Conservation (phyloP, 1,139 yeast genomes). For the Candida neerlandica region DNA sequence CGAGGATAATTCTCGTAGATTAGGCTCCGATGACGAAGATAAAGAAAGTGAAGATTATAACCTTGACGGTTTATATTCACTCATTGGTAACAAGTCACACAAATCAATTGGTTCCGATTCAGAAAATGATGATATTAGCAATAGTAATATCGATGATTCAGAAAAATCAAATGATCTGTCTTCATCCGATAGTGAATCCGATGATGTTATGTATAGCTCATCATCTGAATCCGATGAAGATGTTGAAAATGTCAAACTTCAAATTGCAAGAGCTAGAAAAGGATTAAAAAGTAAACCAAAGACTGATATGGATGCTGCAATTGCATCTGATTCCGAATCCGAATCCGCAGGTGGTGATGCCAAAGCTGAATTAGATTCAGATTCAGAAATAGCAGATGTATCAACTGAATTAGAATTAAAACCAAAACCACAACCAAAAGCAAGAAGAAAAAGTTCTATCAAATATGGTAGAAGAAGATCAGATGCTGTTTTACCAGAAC, state of each 20-base stretch:
- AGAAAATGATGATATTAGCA: constrained; percentile 20
- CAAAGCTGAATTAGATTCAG: constrained; percentile 8
- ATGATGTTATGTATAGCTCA: constrained; percentile 30
- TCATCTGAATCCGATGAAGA: constrained; percentile 62
- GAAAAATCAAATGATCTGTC: not conserved
- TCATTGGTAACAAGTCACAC: constrained; percentile 18
- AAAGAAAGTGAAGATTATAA: constrained; percentile 22
- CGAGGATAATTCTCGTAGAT: constrained; percentile 8
- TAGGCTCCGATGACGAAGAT: constrained; percentile 14
- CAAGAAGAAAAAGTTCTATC: constrained; percentile 24
- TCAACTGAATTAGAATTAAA: constrained; percentile 2
- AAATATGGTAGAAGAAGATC: constrained; percentile 43
- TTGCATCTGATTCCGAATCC: constrained; percentile 13
- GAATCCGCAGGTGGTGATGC: too few relatives aligned
- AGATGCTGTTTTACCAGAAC: constrained; percentile 48
- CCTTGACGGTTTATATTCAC: constrained; percentile 26
- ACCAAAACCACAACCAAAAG: constrained; percentile 8
- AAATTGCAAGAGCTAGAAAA: constrained; percentile 55
- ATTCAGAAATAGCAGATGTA: constrained; percentile 16
- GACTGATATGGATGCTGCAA: constrained; percentile 8
- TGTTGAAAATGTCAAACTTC: constrained; percentile 69
- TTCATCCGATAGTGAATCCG: constrained; percentile 22
- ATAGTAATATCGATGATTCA: not conserved
- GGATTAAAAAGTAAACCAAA: constrained; percentile 18
- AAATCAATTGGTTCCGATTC: constrained; percentile 3